Evolutionary conservation across 805 yeast species (phyloP), one percentile per base, ranked within the genome.

Genomic region (Lipomyces mesembrius): DNA sequence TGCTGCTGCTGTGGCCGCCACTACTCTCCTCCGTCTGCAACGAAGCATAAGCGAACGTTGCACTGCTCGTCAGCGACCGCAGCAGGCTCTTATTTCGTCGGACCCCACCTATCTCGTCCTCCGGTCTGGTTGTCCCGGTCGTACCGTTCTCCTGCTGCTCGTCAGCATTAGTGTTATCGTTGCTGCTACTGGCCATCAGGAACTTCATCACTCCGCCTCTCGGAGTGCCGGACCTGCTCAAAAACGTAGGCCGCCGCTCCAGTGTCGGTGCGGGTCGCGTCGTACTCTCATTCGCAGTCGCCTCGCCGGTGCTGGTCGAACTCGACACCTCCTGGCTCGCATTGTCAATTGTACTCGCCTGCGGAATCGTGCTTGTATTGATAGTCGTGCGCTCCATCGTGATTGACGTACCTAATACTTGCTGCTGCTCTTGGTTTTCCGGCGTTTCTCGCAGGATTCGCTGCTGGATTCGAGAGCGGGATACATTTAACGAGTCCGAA

Each of bases 401-500:
- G 62, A 63, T 17, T 37, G 60, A 43, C 39, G 59, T 60, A 17
- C 22, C 22, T 17, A n/a, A 17, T n/a, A 8, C 11, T n/a, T 43
- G 49, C n/a, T n/a, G 49, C 49, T 27, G 57, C 34, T 60, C 17
- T 53, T 27, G 53, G 14, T 14, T 22, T 46, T 14, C 53, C 57
- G 27, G 46, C 20, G 22, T 12, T 12, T 9, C 22, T 25, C 12
- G 25, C 43, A 27, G 60, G 2, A 17, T 43, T 43, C 20, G 56
- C 25, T 7, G 59, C 17, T 20, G 61, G 14, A 8, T n/a, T 59
- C 27, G 61, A 39, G 22, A 12, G 37, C 25, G 61, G 8, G 49
- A 43, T n/a, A 43, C 8, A 17, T 43, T 43, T n/a, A 43, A 81
- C 69, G 69, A 82, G 74, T 69, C 68, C 37, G 57, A 49, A 7